Base-by-base conservation (phyloP, 768 basidiomycete species). In the Tremella mesenterica region DNA sequence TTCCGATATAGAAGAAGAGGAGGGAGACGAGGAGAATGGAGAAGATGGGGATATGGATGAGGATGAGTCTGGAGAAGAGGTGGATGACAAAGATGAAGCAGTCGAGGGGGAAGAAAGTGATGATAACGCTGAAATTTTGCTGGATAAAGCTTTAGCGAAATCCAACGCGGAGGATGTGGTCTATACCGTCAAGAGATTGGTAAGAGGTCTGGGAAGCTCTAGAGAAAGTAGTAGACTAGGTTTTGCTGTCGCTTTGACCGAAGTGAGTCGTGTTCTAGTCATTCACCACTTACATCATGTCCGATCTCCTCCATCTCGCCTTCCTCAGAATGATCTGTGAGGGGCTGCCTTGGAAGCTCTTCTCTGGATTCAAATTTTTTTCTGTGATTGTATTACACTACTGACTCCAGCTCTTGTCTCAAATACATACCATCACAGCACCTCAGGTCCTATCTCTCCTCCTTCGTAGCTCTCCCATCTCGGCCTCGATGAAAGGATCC, bases 191-290 rank as follows among this genome's bases (percentile, higher is more conserved):
- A 81, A 87, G 47, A 74, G 93, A 14, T 79, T 99, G 30, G 76
- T 93, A 16, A 79, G 90, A 36, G 93, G 93, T 12, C 77, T 99
- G 27, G 88, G 86, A 0, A 92, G 88, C 71, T 86, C 90, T 1
- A 78, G 91, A 63, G 92, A 99, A 71, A 88, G 88, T 71, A 93
- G 90, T 73, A 76, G 93, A 60, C 76, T 96, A 31, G 93, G 93
- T 16, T 99, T 96, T 70, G 89, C 91, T 8, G 93, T 99, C 39
- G 90, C 91, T 28, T 76, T 99, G 60, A 90, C 93, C 0, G 92
- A 95, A 79, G 92, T 93, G 66, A 61, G 81, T 73, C 14, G 30
- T 23, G 4, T 41, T 14, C 38, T 14, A 30, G 14, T 49, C 28
- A 45, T 16, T 18, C 45, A 4, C 6, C 38, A 14, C 38, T 5